Evolutionary conservation across 2,329 filamentous ascomycete genomes (phyloP).

Genomic region (Tolypocladium guangdongense): DNA sequence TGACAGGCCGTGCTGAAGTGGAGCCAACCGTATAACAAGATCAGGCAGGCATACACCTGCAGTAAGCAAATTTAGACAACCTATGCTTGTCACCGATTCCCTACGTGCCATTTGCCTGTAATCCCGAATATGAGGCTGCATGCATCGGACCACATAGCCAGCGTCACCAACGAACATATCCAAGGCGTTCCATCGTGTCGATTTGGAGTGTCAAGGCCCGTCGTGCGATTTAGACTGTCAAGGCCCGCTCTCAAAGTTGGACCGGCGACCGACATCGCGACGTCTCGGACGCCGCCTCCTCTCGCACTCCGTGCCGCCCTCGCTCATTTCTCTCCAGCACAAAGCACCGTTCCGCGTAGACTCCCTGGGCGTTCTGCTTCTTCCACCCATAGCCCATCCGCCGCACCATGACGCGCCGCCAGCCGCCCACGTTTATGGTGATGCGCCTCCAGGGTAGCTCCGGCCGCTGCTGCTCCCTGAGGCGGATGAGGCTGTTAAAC

Average conservation of each 20-base stretch:
- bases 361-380: conserved; percentile 25
- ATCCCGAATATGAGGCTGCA: too few species aligned
- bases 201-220: background rate
- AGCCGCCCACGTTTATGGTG: conserved; percentile 37
- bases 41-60: background rate
- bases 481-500: conserved; percentile 20
- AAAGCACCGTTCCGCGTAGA: conserved; percentile 38
- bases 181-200: background rate
- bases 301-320: conserved; percentile 12
- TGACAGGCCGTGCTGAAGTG: background rate
- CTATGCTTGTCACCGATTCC: too few species aligned
- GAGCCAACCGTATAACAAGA: background rate
- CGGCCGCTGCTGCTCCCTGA: conserved; percentile 11
- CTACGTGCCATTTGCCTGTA: background rate
- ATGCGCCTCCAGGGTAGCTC: conserved; percentile 25
- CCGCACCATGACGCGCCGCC: conserved; percentile 33
- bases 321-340: conserved; percentile 21
- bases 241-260: background rate
- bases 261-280: conserved; percentile 9
- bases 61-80: background rate
- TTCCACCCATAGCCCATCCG: conserved; percentile 30
- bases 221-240: background rate
- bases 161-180: background rate
- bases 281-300: conserved; percentile 16
- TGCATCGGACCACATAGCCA: background rate